These are phyloP conservation scores for Trametes gibbosa DNA, from an alignment of 768 basidiomycete species.

Conservation along the genomic window DNA sequence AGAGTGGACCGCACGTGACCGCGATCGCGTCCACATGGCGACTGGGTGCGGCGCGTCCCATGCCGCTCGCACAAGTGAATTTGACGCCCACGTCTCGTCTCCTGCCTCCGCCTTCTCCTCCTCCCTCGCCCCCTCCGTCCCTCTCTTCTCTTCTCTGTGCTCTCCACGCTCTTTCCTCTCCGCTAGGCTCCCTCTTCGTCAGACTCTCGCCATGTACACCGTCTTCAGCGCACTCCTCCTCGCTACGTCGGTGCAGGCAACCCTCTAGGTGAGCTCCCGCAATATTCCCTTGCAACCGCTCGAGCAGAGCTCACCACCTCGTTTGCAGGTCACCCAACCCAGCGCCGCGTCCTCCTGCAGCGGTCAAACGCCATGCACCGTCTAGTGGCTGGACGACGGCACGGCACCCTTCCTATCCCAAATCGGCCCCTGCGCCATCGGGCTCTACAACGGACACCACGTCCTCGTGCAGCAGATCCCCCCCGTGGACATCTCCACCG, in stretches of 20 bases:
- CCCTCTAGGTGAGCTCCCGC: constrained; percentile 38
- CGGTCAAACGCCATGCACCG: constrained; percentile 51
- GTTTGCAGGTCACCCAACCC: constrained; percentile 47
- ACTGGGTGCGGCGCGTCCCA: too few relatives aligned
- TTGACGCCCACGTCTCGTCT: too few relatives aligned
- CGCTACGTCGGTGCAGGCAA: constrained; percentile 32
- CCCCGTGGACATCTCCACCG: constrained; percentile 50
- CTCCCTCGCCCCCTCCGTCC: too few relatives aligned
- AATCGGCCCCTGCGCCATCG: constrained; percentile 54
- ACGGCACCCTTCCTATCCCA: constrained; percentile 41
- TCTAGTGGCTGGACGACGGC: constrained; percentile 69
- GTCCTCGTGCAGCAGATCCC: constrained; percentile 60
- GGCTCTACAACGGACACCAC: constrained; percentile 54
- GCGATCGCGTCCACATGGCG: too few relatives aligned
- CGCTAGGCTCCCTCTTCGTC: not conserved
- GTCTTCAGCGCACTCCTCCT: constrained; percentile 1
- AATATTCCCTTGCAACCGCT: not conserved
- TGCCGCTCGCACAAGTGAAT: too few relatives aligned
- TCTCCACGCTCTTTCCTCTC: too few relatives aligned
- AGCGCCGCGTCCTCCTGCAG: constrained; percentile 42
- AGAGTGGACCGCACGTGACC: too few relatives aligned
- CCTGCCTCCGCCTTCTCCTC: too few relatives aligned
- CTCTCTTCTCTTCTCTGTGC: too few relatives aligned
- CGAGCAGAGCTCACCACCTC: not conserved
- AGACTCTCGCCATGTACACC: constrained; percentile 2